Base-by-base conservation (phyloP, 2,329 filamentous ascomycete genomes). In the Cercospora janseana region DNA sequence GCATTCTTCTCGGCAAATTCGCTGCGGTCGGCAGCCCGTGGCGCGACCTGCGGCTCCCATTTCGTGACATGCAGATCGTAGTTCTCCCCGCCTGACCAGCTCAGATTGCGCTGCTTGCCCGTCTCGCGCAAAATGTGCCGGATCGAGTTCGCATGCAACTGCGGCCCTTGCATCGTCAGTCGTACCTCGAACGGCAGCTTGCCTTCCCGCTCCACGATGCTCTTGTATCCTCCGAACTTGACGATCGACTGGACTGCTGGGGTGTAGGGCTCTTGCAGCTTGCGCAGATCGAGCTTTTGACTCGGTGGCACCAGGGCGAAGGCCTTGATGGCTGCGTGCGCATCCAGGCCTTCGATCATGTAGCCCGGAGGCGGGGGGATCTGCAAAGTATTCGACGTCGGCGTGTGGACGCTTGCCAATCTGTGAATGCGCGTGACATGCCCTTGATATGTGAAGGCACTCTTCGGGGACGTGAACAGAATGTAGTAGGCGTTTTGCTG, bases 401-500 rank as follows among this genome's bases (percentile, higher is more conserved):
- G 72, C 16, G 72, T 70, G 55, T 78, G 66, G 6, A 56, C 55
- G 32, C 68, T 67, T 27, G 72, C 70, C 4, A 82, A 65, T 10
- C 64, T 63, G 65, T 80, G 78, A 12, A 86, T 69, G 4, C 76
- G 70, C 6, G 67, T 62, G 0, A 77, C 75, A 52, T 82, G 78
- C 18, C 75, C 71, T 46, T 79, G 76, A 67, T 87, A 91, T 31
- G 79, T 74, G 6, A 72, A 65, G 0, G 86, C 86, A 9, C 82
- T 79, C n/a, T 73, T 70, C 13, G 71, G 63, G 16, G 73, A 78
- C 54, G 78, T 73, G 72, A 91, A 92, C 47, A 87, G 74, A 48
- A 92, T 71, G 68, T 80, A 83, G 70, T 90, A 91, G 60, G 77
- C 77, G 51, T 81, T 82, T 1, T 79, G 68, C 3, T 82, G 79